phyloP scores from a whole-genome alignment of 768 basidiomycete species.

The Phaeolepiota aurea region DNA sequence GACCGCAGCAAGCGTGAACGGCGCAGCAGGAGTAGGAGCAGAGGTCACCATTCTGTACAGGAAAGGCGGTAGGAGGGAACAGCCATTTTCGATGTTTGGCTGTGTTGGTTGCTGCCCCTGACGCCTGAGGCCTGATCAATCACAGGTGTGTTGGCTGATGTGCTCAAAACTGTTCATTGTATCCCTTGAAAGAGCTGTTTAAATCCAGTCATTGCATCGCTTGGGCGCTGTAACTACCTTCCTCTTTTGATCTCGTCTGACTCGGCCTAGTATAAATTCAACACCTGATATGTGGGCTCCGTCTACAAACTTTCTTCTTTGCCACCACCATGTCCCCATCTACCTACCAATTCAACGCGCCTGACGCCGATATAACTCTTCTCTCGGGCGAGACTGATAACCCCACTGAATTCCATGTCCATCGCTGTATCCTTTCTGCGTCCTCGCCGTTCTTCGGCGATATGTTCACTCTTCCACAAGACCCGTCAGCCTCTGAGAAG shows the following conservation, averaged over 20 bases:
- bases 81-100: slow-evolving; percentile 6
- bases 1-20: slow-evolving; percentile 12
- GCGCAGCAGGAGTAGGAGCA: slow-evolving; percentile 4
- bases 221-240: not conserved
- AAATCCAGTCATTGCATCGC: not conserved
- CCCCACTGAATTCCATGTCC: slow-evolving; percentile 46
- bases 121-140: too few species aligned
- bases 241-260: not conserved
- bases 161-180: not conserved
- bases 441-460: slow-evolving; percentile 64
- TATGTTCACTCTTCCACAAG: slow-evolving; percentile 61
- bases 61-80: slow-evolving; percentile 7
- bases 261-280: not conserved
- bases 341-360: slow-evolving; percentile 24
- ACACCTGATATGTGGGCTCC: not conserved
- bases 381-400: slow-evolving; percentile 28
- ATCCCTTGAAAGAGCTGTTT: not conserved
- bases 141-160: not conserved
- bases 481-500: slow-evolving; percentile 10
- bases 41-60: slow-evolving; percentile 4
- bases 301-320: not conserved
- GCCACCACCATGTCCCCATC: slow-evolving; percentile 5
- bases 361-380: slow-evolving; percentile 41
- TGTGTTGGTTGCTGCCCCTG: slow-evolving; percentile 8
- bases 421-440: slow-evolving; percentile 50